Evolutionary conservation across 1,139 yeast genomes (phyloP), one percentile per base, ranked within the genome.

Genomic region (Taphrina sp.): DNA sequence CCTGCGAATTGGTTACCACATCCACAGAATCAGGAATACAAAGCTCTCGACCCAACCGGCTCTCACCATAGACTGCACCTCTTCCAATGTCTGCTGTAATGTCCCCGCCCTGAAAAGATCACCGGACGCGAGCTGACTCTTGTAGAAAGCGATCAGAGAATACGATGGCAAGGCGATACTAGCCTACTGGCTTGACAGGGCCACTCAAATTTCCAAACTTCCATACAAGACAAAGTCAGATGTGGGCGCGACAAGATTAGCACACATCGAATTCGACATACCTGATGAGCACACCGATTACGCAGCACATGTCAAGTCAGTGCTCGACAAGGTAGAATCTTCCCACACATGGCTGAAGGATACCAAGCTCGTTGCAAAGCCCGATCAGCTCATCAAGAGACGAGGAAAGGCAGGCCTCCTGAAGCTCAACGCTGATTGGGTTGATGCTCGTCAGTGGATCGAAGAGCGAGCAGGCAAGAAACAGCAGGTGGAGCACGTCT

Each of bases 81-180:
- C 19, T 16, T 12, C n/a, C n/a, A 36, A 49, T 49, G 54, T 49
- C 54, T 38, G 54, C 54, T 31, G 54, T 49, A 49, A 19, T 38
- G 17, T 19, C 1, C 5, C 3, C 17, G n/a, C 14, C 46, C n/a
- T 14, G n/a, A 1, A n/a, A 24, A 12, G 7, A 3, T 12, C 16
- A 2, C 12, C 19, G 12, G 14, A 5, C 2, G 7, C 4, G 22
- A 19, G 12, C 28, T 38, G 23, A 39, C 73, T 73, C 76, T 70
- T 74, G 38, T 76, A 77, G 28, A 74, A 74, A 63, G 71, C 76
- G 19, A 74, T 74, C 57, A 72, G 73, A 60, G 77, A 74, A 64
- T 76, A 75, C 59, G 77, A 74, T 64, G 77, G 77, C 37, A 74
- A 74, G 64, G 77, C 77, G 28, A 65, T 74, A 56, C 67, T 74